Evolutionary conservation across 202 grass and related monocot species (phyloP).

Genomic region (Brachypodium distachyon): DNA sequence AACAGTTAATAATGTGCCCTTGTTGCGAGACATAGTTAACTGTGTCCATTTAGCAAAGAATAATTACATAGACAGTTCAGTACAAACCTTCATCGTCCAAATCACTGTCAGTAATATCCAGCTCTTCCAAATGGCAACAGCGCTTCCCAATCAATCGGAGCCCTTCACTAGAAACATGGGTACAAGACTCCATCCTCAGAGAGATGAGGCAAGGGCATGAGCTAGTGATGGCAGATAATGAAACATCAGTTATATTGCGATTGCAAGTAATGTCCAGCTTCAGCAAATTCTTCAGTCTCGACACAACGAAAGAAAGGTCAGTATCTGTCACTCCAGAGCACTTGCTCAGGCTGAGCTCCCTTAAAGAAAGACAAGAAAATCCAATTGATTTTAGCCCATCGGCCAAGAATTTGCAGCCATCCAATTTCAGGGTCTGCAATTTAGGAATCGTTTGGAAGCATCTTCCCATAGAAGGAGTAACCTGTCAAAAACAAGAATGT

Average conservation of each 20-base stretch:
- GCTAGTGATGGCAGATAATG: slow-evolving; percentile 53
- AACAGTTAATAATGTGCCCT: neutral
- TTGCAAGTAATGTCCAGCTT: slow-evolving; percentile 84
- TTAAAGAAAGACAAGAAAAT: slow-evolving; percentile 50
- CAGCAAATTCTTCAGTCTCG: slow-evolving; percentile 54
- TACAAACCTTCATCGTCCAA: slow-evolving; percentile 80
- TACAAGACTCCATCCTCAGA: slow-evolving; percentile 87
- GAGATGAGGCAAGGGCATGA: slow-evolving; percentile 66
- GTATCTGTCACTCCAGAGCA: slow-evolving; percentile 67
- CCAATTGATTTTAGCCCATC: slow-evolving; percentile 52
- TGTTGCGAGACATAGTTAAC: neutral
- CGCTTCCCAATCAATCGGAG: slow-evolving; percentile 57
- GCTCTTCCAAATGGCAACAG: slow-evolving; percentile 52
- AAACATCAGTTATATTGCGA: slow-evolving; percentile 66
- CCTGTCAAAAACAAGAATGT: slow-evolving; percentile 33
- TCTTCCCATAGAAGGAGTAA: slow-evolving; percentile 37
- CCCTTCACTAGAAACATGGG: slow-evolving; percentile 42
- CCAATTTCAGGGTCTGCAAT: slow-evolving; percentile 53
- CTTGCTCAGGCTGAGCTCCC: slow-evolving; percentile 72
- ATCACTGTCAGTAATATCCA: slow-evolving; percentile 81
- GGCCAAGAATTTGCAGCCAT: slow-evolving; percentile 54
- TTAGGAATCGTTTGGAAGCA: slow-evolving; percentile 37
- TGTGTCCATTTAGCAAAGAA: neutral
- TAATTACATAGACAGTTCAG: neutral
- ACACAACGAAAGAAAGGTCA: slow-evolving; percentile 45